Evolutionary conservation across 1,284 basidiomycete species (phyloP).

Genomic region (Omphalotus olearius): DNA sequence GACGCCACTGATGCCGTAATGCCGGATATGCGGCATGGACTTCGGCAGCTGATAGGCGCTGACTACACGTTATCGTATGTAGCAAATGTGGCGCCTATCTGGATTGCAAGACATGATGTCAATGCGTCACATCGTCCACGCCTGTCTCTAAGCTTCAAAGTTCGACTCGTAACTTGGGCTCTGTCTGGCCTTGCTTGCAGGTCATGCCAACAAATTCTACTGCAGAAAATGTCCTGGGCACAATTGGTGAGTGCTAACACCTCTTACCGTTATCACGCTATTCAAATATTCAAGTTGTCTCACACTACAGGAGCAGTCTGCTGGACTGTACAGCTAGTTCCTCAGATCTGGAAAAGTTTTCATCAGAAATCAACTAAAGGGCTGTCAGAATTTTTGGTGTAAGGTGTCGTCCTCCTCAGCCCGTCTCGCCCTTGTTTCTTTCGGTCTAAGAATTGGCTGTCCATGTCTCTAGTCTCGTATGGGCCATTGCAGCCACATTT

Average conservation of each 20-base stretch:
- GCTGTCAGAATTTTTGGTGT: constrained; percentile 72
- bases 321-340: constrained; percentile 69
- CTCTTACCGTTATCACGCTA: neutral
- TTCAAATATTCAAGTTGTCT: neutral
- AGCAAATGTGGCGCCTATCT: no score
- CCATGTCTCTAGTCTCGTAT: constrained; percentile 45
- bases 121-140: no score
- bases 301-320: constrained; percentile 48
- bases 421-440: constrained; percentile 1
- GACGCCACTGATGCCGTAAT: no score
- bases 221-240: constrained; percentile 61
- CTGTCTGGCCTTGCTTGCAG: no score
- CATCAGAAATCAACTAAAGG: constrained; percentile 70
- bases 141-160: no score
- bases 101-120: no score
- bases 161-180: no score
- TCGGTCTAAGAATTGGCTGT: neutral
- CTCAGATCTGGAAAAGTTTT: constrained; percentile 76
- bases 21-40: no score
- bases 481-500: constrained; percentile 60
- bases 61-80: no score
- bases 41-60: no score
- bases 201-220: constrained; percentile 32
- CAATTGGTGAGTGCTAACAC: constrained; percentile 36
- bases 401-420: constrained; percentile 26